Evolutionary conservation across 2,329 filamentous ascomycete genomes (phyloP).

Genomic region (Myriosclerotinia duriaeana): DNA sequence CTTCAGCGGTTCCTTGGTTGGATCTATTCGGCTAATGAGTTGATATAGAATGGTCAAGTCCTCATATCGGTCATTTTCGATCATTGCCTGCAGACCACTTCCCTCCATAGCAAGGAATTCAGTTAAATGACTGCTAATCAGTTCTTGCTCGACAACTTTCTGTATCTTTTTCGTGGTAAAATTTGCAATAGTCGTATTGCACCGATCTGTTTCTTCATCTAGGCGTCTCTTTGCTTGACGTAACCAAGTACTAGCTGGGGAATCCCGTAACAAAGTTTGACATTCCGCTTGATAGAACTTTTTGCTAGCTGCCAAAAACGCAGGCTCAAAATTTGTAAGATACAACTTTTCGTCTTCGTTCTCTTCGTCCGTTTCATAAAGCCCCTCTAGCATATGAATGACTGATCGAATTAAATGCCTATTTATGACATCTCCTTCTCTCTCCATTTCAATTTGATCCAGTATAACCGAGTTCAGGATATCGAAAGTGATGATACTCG

Average conservation of each 20-base stretch:
- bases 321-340: slow-evolving; percentile 75
- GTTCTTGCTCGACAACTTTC: slow-evolving; percentile 73
- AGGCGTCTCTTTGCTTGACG: slow-evolving; percentile 72
- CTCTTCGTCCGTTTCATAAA: slow-evolving; percentile 81
- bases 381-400: slow-evolving; percentile 82
- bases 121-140: slow-evolving; percentile 74
- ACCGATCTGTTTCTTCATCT: slow-evolving; percentile 77
- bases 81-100: slow-evolving; percentile 84
- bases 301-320: slow-evolving; percentile 69
- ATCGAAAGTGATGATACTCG: slow-evolving; percentile 59
- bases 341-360: slow-evolving; percentile 80
- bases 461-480: slow-evolving; percentile 80
- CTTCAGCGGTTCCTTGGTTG: slow-evolving; percentile 68
- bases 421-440: slow-evolving; percentile 86
- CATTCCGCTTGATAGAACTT: slow-evolving; percentile 77
- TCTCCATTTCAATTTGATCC: slow-evolving; percentile 89
- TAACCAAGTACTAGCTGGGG: slow-evolving; percentile 80
- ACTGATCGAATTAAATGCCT: slow-evolving; percentile 78
- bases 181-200: slow-evolving; percentile 74
- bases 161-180: slow-evolving; percentile 72
- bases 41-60: slow-evolving; percentile 81
- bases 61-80: slow-evolving; percentile 79
- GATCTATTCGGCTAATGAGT: slow-evolving; percentile 75
- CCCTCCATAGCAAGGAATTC: slow-evolving; percentile 83
- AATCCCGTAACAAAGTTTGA: slow-evolving; percentile 69